A percentile compares a stretch with the other conserved stretches of the same genome.
These are phyloP conservation scores for Cadophora sp. DNA, from an alignment of 2,329 filamentous ascomycete genomes.

Conservation along the genomic window DNA sequence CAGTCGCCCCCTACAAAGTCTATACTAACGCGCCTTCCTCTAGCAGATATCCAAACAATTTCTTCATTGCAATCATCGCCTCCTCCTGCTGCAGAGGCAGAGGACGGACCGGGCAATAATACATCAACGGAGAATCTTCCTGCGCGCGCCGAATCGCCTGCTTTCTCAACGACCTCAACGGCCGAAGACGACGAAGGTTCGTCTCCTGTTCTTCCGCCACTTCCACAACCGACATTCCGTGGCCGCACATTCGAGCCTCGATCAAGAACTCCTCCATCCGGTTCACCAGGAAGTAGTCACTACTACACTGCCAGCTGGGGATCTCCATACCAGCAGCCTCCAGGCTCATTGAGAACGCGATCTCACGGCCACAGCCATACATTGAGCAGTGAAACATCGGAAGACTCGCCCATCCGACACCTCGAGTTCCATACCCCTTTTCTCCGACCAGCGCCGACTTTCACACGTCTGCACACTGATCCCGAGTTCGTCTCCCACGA, in stretches of 20 bases:
- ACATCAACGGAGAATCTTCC: conserved; percentile 18
- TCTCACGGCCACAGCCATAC: conserved; percentile 52
- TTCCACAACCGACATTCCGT: conserved; percentile 64
- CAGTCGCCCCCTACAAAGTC: background rate
- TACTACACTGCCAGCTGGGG: conserved; percentile 86
- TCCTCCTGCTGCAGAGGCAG: conserved; percentile 67
- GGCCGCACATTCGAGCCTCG: conserved; percentile 55
- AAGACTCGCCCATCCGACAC: conserved; percentile 66
- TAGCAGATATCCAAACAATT: conserved; percentile 42
- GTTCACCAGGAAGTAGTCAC: conserved; percentile 45
- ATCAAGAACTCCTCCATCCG: conserved; percentile 57
- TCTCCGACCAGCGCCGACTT: conserved; percentile 60
- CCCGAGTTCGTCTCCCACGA: conserved; percentile 46
- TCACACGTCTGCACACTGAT: conserved; percentile 45
- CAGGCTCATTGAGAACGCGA: conserved; percentile 47
- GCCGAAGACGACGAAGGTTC: conserved; percentile 60
- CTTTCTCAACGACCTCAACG: conserved; percentile 67
- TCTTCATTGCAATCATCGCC: conserved; percentile 50
- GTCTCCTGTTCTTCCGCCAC: conserved; percentile 64
- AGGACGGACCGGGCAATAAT: conserved; percentile 54
- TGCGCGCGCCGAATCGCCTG: conserved; percentile 57
- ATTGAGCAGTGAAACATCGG: conserved; percentile 64
- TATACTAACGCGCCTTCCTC: conserved; percentile 30
- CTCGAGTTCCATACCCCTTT: conserved; percentile 68
- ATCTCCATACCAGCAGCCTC: conserved; percentile 81